phyloP scores from a whole-genome alignment of 345 rosid genomes.

The Luvunga scandens region DNA sequence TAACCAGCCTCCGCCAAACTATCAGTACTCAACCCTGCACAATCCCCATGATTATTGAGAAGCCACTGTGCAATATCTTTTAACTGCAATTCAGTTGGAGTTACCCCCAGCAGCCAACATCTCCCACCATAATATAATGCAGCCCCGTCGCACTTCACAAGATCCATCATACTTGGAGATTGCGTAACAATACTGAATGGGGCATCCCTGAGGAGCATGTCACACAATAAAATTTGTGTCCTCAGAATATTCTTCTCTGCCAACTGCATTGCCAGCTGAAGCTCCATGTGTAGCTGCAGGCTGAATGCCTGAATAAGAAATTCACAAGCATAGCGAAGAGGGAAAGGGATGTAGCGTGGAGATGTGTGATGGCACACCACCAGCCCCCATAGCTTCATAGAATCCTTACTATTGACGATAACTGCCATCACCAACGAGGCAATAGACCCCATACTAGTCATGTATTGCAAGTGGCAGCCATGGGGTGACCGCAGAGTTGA shows the following conservation, averaged over 20 bases:
- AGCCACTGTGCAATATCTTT: slow-evolving; percentile 67
- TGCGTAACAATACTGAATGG: slow-evolving; percentile 75
- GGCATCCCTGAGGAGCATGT: slow-evolving; percentile 81
- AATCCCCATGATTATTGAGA: slow-evolving; percentile 59
- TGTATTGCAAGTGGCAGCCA: slow-evolving; percentile 68
- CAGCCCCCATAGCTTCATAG: slow-evolving; percentile 82
- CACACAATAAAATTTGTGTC: slow-evolving; percentile 71
- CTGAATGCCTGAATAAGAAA: slow-evolving; percentile 84
- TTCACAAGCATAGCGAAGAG: slow-evolving; percentile 80
- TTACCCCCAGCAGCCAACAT: slow-evolving; percentile 72
- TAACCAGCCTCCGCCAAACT: slow-evolving; percentile 72
- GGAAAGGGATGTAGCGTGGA: slow-evolving; percentile 67
- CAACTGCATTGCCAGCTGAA: slow-evolving; percentile 59
- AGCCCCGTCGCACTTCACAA: slow-evolving; percentile 91
- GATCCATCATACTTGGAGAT: slow-evolving; percentile 83
- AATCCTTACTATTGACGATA: slow-evolving; percentile 41
- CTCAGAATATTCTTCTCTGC: slow-evolving; percentile 66
- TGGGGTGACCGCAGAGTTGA: slow-evolving; percentile 80
- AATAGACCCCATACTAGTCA: slow-evolving; percentile 79
- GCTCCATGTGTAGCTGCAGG: slow-evolving; percentile 72
- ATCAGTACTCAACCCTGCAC: slow-evolving; percentile 71
- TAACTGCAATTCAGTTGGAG: slow-evolving; percentile 73
- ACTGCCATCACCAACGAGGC: slow-evolving; percentile 78
- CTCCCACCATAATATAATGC: slow-evolving; percentile 57
- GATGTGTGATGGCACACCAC: slow-evolving; percentile 83